Percentiles rank a stretch among this genome's conserved stretches.
Conservation (phyloP, 495 filamentous ascomycete genomes). For the Xylaria longipes region DNA sequence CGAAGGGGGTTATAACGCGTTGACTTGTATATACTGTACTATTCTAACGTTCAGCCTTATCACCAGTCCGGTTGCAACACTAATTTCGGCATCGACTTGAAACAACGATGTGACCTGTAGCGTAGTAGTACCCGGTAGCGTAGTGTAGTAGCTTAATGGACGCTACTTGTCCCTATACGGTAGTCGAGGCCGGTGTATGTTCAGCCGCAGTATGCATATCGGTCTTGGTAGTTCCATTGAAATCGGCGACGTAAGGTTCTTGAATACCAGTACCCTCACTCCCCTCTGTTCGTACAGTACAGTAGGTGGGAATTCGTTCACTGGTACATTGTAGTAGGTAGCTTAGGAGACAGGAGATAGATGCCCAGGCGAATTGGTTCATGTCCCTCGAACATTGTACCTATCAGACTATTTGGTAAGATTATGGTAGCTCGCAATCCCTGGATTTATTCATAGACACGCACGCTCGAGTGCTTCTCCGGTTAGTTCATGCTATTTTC, state of each 20-base stretch:
- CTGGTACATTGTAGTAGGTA: neutral
- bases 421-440: neutral
- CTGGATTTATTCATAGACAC: neutral
- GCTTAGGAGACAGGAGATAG: neutral
- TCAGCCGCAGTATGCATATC: neutral
- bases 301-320: neutral
- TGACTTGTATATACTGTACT: neutral
- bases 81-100: slow-evolving; percentile 6
- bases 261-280: neutral
- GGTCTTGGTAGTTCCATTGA: neutral
- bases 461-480: neutral
- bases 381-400: neutral
- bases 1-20: neutral
- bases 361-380: slow-evolving; percentile 3
- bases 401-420: neutral
- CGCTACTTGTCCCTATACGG: neutral
- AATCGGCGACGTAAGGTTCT: neutral
- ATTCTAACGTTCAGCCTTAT: slow-evolving; percentile 10
- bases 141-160: neutral
- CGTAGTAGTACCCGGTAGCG: neutral
- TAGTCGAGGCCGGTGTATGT: neutral
- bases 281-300: neutral
- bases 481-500: slow-evolving; percentile 18
- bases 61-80: neutral
- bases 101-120: neutral